Conservation (phyloP, 1,284 basidiomycete species). For the Leccinum huronense region DNA sequence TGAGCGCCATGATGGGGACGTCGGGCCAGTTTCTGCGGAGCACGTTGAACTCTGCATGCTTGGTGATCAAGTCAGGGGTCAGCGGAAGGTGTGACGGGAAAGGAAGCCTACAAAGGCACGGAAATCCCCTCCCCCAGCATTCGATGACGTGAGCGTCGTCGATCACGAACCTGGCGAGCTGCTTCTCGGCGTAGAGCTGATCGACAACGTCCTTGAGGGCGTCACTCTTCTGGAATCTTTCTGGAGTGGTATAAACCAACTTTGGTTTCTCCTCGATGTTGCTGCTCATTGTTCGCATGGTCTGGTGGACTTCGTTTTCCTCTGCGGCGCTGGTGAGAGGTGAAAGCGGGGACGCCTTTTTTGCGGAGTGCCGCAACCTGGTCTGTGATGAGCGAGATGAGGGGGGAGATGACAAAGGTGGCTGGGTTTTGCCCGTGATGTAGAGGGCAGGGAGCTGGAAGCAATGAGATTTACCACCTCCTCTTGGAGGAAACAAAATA, state of each 20-base stretch:
- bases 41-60: constrained; percentile 69
- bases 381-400: constrained; percentile 89
- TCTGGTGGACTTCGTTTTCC: constrained; percentile 44
- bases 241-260: constrained; percentile 92
- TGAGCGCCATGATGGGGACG: constrained; percentile 94
- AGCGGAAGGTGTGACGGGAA: not conserved
- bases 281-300: constrained; percentile 42
- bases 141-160: constrained; percentile 96
- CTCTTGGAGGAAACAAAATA: constrained; percentile 96
- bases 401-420: constrained; percentile 88
- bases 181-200: constrained; percentile 52
- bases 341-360: constrained; percentile 58
- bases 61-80: constrained; percentile 14
- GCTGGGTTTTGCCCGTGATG: constrained; percentile 68
- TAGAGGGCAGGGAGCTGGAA: constrained; percentile 63
- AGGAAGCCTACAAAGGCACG: constrained; percentile 60
- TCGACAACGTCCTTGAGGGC: constrained; percentile 57
- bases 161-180: constrained; percentile 87
- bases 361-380: constrained; percentile 72
- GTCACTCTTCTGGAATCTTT: constrained; percentile 72
- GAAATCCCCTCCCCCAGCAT: constrained; percentile 82
- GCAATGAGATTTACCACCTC: constrained; percentile 90
- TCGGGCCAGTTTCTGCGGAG: constrained; percentile 73
- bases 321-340: constrained; percentile 61
- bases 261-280: constrained; percentile 48